Percentiles rank a stretch among this genome's conserved stretches.
phyloP scores from a whole-genome alignment of 768 basidiomycete genomes.

The Cantharellus cinnabarinus region DNA sequence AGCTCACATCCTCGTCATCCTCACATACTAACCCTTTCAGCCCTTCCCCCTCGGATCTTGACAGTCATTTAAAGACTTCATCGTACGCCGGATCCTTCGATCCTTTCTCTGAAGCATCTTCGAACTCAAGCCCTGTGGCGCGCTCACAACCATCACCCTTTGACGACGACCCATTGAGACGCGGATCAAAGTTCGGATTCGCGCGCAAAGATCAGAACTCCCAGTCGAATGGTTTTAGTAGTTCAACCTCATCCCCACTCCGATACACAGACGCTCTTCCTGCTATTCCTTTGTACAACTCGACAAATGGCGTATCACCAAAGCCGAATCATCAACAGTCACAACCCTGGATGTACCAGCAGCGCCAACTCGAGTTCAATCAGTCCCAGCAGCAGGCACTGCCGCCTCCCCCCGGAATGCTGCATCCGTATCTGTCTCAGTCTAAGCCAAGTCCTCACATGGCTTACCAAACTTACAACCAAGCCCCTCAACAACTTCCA shows the following conservation, averaged over 20 bases:
- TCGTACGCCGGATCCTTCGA: slow-evolving; percentile 9
- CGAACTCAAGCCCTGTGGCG: neutral
- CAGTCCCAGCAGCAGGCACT: neutral
- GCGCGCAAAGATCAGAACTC: slow-evolving; percentile 4
- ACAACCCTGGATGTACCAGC: slow-evolving; percentile 4
- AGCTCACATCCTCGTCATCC: no score
- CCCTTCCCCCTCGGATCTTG: slow-evolving; percentile 10
- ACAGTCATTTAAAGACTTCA: neutral
- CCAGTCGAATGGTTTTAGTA: neutral
- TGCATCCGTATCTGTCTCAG: neutral
- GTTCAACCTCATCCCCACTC: slow-evolving; percentile 7
- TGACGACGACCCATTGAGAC: slow-evolving; percentile 7
- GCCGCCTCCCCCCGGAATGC: neutral
- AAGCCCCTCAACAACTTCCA: neutral
- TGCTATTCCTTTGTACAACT: neutral
- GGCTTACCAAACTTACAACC: neutral
- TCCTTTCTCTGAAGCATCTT: slow-evolving; percentile 7
- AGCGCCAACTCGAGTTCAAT: slow-evolving; percentile 4
- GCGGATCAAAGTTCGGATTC: slow-evolving; percentile 10
- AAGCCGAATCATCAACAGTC: neutral
- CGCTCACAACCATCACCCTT: neutral
- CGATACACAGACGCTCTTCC: neutral
- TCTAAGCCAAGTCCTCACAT: neutral
- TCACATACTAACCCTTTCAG: slow-evolving; percentile 2
- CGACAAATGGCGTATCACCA: neutral